Conservation (phyloP, 495 filamentous ascomycete species). For the Echria macrotheca region DNA sequence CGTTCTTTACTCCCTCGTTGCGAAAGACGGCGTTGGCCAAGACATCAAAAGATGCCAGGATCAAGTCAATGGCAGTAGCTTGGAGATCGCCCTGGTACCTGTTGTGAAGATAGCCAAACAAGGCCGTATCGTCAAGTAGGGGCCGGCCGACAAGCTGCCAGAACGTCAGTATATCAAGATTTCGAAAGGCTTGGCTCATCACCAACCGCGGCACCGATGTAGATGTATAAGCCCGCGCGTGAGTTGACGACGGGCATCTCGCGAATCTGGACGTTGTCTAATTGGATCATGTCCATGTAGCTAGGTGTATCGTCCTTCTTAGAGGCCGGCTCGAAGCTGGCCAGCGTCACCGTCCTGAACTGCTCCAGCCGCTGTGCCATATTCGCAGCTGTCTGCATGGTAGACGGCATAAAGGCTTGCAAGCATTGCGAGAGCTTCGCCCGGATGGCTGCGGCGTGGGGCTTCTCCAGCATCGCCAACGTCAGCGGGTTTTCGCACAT, state of each 20-base stretch:
- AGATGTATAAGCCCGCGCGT: constrained; percentile 89
- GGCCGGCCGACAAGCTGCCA: constrained; percentile 72
- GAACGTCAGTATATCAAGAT: constrained; percentile 29
- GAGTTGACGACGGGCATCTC: constrained; percentile 67
- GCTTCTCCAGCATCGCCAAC: constrained; percentile 38
- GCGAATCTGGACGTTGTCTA: constrained; percentile 52
- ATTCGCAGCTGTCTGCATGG: constrained; percentile 44
- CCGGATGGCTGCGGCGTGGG: constrained; percentile 40
- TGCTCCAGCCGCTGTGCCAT: constrained; percentile 46
- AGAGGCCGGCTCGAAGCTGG: constrained; percentile 40
- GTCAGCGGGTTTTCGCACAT: constrained; percentile 48
- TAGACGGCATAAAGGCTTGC: constrained; percentile 47
- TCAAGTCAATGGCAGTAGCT: constrained; percentile 69
- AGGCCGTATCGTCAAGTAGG: constrained; percentile 69
- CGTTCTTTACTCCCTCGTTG: constrained; percentile 63
- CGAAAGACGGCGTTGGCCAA: constrained; percentile 80
- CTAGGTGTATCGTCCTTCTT: constrained; percentile 47
- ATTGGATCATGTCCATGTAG: constrained; percentile 48
- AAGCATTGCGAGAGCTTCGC: constrained; percentile 44
- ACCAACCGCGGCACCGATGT: constrained; percentile 75
- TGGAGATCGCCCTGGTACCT: constrained; percentile 78
- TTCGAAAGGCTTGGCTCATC: not conserved
- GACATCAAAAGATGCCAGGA: constrained; percentile 83
- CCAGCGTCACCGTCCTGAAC: constrained; percentile 47
- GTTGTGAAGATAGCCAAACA: constrained; percentile 74